Percentiles rank a stretch among this genome's conserved stretches.
Conservation (phyloP, 495 filamentous ascomycete species). For the Talaromyces nanjingensis region DNA sequence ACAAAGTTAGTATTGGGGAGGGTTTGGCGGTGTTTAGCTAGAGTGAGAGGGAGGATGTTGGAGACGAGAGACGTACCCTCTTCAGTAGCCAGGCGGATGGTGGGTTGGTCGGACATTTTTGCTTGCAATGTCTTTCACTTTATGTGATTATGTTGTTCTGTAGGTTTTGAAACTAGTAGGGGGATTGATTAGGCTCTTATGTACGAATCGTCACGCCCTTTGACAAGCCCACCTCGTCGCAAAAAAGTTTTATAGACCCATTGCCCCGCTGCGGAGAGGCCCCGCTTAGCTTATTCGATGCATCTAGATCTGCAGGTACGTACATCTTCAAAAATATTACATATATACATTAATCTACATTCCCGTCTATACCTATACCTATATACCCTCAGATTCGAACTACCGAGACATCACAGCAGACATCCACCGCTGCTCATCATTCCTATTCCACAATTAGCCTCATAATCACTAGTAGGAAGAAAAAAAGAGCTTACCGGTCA, state of each 20-base stretch:
- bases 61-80: constrained; percentile 24
- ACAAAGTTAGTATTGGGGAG: too few species aligned
- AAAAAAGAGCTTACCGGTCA: constrained; percentile 59
- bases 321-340: background rate
- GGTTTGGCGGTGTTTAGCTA: background rate
- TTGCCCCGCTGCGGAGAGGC: background rate
- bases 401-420: constrained; percentile 56
- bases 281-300: background rate
- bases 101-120: constrained; percentile 31
- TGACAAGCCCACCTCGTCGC: background rate
- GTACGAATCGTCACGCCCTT: background rate
- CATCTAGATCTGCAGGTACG: too few species aligned
- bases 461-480: background rate
- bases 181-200: background rate
- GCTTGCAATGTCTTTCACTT: too few species aligned
- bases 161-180: too few species aligned
- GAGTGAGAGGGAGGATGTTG: background rate
- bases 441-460: constrained; percentile 32
- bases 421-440: constrained; percentile 86
- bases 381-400: background rate
- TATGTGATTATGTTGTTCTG: too few species aligned
- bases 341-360: background rate
- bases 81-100: constrained; percentile 42
- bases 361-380: background rate
- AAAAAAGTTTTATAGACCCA: background rate